Base-by-base conservation (phyloP, 495 filamentous ascomycete species). In the Corynascus novoguineensis region DNA sequence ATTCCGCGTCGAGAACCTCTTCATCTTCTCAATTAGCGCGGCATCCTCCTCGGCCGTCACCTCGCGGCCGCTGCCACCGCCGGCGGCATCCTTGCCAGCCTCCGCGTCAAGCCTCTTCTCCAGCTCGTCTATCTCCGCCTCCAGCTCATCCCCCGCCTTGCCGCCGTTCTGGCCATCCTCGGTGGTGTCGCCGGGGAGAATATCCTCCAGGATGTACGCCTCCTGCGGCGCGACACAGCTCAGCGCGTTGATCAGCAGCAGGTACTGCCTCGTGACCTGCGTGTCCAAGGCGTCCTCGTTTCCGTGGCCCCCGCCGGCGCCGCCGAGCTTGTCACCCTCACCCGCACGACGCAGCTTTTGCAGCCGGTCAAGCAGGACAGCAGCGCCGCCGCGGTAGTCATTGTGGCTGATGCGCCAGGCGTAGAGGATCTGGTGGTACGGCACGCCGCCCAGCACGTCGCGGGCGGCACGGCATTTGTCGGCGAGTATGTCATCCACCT, bases 351-450 rank as follows among this genome's bases (percentile, higher is more conserved):
- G 68, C 69, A 72, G 69, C 74, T 78, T 77, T 74, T 68, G 71
- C 51, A 73, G 73, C 60, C 86, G 77, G 59, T 87, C 82, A 34
- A 88, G 75, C 24, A 95, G 78, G 42, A 90, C 80, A 42, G 86
- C 81, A 0, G 93, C 91, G 3, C 89, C 93, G 47, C 92, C 93
- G 35, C 92, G 88, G 72, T 88, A 93, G 68, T 98, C 89, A 53
- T 82, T 80, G 49, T 85, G 86, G 60, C 83, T 81, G 54, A 96
- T 84, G 50, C 95, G 84, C 80, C 89, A 97, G 21, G 91, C 83
- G 61, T 95, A 93, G 27, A 97, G 82, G 41, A 96, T 84, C 62
- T 89, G 86, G 65, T 86, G 86, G 70, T 87, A 92, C 7, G 83
- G 85, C 1, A 81, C 76, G 24, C 79, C 81, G 21, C 74, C 73